These are phyloP conservation scores for Penicillium sp. DNA, from an alignment of 2,329 filamentous ascomycete species.

Conservation along the genomic window DNA sequence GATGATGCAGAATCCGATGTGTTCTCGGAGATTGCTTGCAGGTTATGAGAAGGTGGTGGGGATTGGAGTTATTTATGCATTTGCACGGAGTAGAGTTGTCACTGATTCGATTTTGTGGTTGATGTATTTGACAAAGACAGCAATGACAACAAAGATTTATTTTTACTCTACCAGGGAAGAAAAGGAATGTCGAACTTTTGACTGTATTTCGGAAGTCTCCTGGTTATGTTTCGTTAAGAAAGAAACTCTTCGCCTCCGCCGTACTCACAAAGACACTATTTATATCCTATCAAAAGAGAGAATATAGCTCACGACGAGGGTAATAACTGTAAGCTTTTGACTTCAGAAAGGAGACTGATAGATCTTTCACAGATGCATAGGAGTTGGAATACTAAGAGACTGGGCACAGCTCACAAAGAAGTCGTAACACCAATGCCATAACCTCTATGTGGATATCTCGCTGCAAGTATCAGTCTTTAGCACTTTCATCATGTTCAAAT, in stretches of 20 bases:
- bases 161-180: background rate
- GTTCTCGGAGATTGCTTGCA: background rate
- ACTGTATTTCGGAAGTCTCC: background rate
- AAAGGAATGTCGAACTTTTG: background rate
- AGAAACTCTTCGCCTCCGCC: background rate
- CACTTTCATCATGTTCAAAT: too few species aligned
- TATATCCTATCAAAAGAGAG: background rate
- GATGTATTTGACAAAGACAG: background rate
- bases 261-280: background rate
- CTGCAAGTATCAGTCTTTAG: too few species aligned
- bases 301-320: background rate
- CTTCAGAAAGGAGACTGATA: background rate
- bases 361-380: background rate
- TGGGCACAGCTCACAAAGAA: background rate
- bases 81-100: background rate
- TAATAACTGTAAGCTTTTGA: background rate
- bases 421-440: background rate
- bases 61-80: background rate
- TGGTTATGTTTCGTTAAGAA: background rate
- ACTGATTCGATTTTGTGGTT: background rate
- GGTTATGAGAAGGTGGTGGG: background rate
- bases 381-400: background rate
- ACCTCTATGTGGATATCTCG: too few species aligned
- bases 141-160: background rate
- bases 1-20: too few species aligned